Evolutionary conservation across 2,329 filamentous ascomycete species (phyloP), one percentile per base, ranked within the genome.

Genomic region (Aspergillus melleus): DNA sequence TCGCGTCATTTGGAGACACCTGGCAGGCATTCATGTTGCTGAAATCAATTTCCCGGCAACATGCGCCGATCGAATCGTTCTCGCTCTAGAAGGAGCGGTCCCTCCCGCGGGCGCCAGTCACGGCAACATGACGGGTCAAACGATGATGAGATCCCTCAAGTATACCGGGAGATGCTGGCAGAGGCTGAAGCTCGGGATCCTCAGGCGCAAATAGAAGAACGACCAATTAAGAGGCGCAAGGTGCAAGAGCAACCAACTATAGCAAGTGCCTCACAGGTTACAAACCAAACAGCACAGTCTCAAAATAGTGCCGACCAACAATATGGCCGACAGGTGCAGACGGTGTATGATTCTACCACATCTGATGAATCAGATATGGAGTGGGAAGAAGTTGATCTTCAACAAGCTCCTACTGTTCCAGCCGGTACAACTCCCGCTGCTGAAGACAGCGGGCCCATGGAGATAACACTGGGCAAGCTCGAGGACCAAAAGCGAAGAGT

Each of bases 311-410:
- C 62, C 49, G 55, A 42, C n/a, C 59, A 64, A 46, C 44, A 59
- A 57, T 29, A 46, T 24, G 46, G 26, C 6, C 67, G 58, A 24
- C 60, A 65, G 47, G 42, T 72, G 9, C 74, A 77, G 57, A 76
- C 68, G 3, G 63, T 72, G 11, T 76, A 75, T 64, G 73, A 76
- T 44, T 74, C 71, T 12, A 64, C 68, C 71, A 78, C 83, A 32
- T 82, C 82, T 14, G 84, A 85, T 61, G 84, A 84, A n/a, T 85
- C 84, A 55, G 85, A 88, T 55, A 75, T 84, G 60, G 86, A 87
- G 51, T 90, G 87, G 81, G 86, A 90, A 72, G 86, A 87, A 63
- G 79, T 87, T 50, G 79, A 82, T 57, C 71, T 83, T 19, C 72
- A 77, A 56, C 68, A 72, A 61, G 12, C 71, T 60, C 55, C 72